Percentiles rank a stretch among this genome's conserved stretches.
These are phyloP conservation scores for Bathelium albidoporum DNA, from an alignment of 495 filamentous ascomycete species.

Conservation along the genomic window DNA sequence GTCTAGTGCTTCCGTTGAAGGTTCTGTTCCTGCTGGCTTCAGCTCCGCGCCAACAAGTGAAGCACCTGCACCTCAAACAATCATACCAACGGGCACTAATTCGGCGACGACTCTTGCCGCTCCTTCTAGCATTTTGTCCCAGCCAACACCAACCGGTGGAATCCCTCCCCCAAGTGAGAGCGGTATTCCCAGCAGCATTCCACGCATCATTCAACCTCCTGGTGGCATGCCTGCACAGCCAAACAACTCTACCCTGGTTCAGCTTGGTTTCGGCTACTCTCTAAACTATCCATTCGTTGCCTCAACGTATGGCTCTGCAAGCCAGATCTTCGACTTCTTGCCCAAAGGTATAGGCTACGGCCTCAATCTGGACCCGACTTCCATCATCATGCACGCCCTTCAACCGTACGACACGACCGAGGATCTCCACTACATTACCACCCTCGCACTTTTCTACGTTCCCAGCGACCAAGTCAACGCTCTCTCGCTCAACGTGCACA, in stretches of 20 bases:
- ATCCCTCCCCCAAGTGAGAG: conserved; percentile 20
- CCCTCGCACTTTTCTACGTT: conserved; percentile 65
- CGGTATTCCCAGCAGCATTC: conserved; percentile 53
- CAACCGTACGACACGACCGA: conserved; percentile 65
- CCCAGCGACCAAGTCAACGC: conserved; percentile 53
- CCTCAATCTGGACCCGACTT: conserved; percentile 37
- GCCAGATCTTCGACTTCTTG: conserved; percentile 78
- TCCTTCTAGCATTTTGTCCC: conserved; percentile 24
- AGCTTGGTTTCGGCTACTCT: conserved; percentile 70
- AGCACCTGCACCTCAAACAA: conserved; percentile 15
- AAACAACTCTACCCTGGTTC: conserved; percentile 56
- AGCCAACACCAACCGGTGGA: conserved; percentile 13
- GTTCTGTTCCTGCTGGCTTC: conserved; percentile 3
- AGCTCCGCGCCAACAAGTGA: conserved; percentile 7
- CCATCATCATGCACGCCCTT: conserved; percentile 61
- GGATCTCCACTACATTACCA: conserved; percentile 69
- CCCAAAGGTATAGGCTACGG: conserved; percentile 65
- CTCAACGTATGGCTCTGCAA: conserved; percentile 52
- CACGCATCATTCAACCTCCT: conserved; percentile 64
- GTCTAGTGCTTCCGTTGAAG: conserved; percentile 13
- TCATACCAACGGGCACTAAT: conserved; percentile 28
- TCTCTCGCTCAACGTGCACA: conserved; percentile 53
- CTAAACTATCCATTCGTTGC: conserved; percentile 82
- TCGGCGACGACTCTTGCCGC: conserved; percentile 17
- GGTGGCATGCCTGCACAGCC: conserved; percentile 41